Evolutionary conservation across 768 basidiomycete genomes (phyloP).

Genomic region (Collybiopsis luxurians): DNA sequence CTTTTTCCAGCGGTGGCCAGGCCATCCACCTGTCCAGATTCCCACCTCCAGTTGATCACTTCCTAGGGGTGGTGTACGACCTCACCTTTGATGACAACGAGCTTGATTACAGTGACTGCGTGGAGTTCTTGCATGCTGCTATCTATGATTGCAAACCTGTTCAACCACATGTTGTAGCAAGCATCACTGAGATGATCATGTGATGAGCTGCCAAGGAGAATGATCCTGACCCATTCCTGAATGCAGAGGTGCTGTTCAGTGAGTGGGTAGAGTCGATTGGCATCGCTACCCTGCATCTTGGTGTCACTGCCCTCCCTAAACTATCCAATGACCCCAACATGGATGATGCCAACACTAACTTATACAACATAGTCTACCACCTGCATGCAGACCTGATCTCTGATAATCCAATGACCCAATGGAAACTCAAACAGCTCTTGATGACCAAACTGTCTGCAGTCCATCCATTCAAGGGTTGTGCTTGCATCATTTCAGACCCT

Average conservation of each 20-base stretch:
- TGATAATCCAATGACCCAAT: not conserved
- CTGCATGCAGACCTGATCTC: too few relatives aligned
- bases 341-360: not conserved
- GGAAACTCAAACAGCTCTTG: too few relatives aligned
- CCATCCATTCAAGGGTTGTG: not conserved
- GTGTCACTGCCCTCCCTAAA: not conserved
- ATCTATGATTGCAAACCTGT: not conserved
- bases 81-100: not conserved
- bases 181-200: not conserved
- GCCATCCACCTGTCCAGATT: not conserved
- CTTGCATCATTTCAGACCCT: not conserved
- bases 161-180: not conserved
- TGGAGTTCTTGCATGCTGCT: not conserved
- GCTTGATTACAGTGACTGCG: not conserved
- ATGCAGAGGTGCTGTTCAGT: not conserved
- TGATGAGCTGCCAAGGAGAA: not conserved
- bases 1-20: not conserved
- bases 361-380: not conserved
- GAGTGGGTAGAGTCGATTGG: not conserved
- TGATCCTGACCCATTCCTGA: not conserved
- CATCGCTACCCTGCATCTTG: not conserved
- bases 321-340: not conserved
- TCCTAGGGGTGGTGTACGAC: not conserved
- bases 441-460: too few relatives aligned
- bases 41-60: not conserved